Evolutionary conservation across 73 alveolate genomes (phyloP), one percentile per base, ranked within the genome.

Genomic region (Loxodes magnus): DNA sequence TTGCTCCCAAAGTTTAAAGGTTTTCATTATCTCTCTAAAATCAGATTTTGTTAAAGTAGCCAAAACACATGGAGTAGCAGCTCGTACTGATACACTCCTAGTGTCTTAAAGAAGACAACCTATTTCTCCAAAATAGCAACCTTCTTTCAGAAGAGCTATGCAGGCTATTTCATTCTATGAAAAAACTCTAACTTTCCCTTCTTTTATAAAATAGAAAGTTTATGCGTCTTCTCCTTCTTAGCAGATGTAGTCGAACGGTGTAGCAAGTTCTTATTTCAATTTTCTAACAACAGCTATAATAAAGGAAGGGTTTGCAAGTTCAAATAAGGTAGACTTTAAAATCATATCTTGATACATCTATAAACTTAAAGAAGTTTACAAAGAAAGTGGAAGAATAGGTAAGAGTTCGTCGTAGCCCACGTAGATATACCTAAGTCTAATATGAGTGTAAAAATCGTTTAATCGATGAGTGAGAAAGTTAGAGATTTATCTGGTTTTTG

Each of bases 41-140:
- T 56, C 67, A 3, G 41, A 52, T 33, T 55, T 62, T 5, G 15
- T 3, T 12, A 75, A 51, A 0, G 71, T 46, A n/a, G 48, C 51
- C 27, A 75, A 56, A 10, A 68, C 39, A 27, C 78, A 65, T 2
- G 56, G 44, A 3, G 75, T 59, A 21, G 4, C 15, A 9, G 89
- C 51, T 35, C 63, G 58, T 3, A 74, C 77, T n/a, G 70, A 57
- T 38, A 53, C 43, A 28, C 82, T 28, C 17, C 88, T 56, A 3
- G 28, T 48, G 3, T 28, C 37, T 2, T 77, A 65, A 7, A 75
- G 29, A 12, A 75, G 41, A 12, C 67, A 53, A 1, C 89, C 89
- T 6, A 75, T 69, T 30, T 75, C 89, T 17, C 89, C 89, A 42
- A 75, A 75, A 51, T 68, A 75, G 27, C 54, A 35, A 0, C 89